These are phyloP conservation scores for Agrocybe chaxingu DNA, from an alignment of 768 basidiomycete genomes.

Conservation along the genomic window DNA sequence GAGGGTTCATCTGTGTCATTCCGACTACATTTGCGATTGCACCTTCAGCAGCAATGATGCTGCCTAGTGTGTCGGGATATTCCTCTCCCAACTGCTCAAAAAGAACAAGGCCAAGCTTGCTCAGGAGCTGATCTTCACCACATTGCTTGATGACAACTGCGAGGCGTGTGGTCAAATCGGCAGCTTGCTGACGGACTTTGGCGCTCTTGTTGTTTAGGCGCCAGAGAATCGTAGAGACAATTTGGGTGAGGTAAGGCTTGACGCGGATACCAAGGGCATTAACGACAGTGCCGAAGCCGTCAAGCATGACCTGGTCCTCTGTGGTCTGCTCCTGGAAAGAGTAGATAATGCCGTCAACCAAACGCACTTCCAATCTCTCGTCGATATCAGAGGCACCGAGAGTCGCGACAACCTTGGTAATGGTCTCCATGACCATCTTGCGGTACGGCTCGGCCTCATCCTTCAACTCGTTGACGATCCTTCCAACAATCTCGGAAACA, in stretches of 20 bases:
- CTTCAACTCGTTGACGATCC: slow-evolving; percentile 87
- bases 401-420: slow-evolving; percentile 91
- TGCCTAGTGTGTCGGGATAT: slow-evolving; percentile 98
- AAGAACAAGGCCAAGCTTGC: slow-evolving; percentile 93
- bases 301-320: slow-evolving; percentile 98
- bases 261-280: slow-evolving; percentile 95
- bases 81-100: slow-evolving; percentile 99
- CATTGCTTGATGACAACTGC: slow-evolving; percentile 99
- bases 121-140: slow-evolving; percentile 92
- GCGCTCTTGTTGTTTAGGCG: slow-evolving; percentile 99
- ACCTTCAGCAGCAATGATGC: slow-evolving; percentile 97
- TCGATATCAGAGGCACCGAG: slow-evolving; percentile 98
- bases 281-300: slow-evolving; percentile 97
- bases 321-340: slow-evolving; percentile 99
- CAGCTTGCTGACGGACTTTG: slow-evolving; percentile 98
- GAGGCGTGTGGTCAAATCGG: slow-evolving; percentile 94
- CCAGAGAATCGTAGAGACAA: slow-evolving; percentile 98
- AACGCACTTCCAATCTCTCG: slow-evolving; percentile 88
- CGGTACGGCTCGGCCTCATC: slow-evolving; percentile 88
- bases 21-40: slow-evolving; percentile 99
- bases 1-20: slow-evolving; percentile 99
- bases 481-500: slow-evolving; percentile 92
- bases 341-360: slow-evolving; percentile 98
- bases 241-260: slow-evolving; percentile 97
- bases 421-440: slow-evolving; percentile 99